These are phyloP conservation scores for Trametes cingulata DNA, from an alignment of 768 basidiomycete species.

Conservation along the genomic window DNA sequence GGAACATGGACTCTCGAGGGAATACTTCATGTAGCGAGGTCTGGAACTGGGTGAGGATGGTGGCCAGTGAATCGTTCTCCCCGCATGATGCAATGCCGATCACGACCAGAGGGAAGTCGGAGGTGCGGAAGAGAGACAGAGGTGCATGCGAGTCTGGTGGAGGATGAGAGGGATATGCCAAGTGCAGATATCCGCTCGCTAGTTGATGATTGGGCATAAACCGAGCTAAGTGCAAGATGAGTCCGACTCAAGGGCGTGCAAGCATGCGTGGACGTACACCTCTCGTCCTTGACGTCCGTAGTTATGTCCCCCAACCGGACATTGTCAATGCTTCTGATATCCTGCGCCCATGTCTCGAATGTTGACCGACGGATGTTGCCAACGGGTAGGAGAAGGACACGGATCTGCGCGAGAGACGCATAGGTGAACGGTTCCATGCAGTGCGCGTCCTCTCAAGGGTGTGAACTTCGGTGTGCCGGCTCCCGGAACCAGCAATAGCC, in stretches of 20 bases:
- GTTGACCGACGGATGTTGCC: conserved; percentile 67
- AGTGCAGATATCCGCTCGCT: conserved; percentile 78
- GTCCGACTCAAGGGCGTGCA: neutral
- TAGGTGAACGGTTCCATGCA: conserved; percentile 72
- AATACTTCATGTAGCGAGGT: conserved; percentile 64
- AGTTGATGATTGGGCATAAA: conserved; percentile 74
- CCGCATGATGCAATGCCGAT: conserved; percentile 83
- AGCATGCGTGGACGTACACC: conserved; percentile 48
- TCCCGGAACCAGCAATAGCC: neutral
- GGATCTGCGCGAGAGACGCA: conserved; percentile 82
- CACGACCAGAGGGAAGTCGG: conserved; percentile 83
- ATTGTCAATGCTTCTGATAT: conserved; percentile 71
- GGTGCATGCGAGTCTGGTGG: conserved; percentile 66
- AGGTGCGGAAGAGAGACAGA: conserved; percentile 73
- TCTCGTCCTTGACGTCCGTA: conserved; percentile 72
- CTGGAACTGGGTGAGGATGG: conserved; percentile 67
- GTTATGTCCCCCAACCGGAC: conserved; percentile 85
- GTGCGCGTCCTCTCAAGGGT: neutral
- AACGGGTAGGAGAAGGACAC: conserved; percentile 84
- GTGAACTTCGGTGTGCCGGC: neutral
- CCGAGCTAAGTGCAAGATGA: conserved; percentile 50
- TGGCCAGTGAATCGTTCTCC: conserved; percentile 50
- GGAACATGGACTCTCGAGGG: conserved; percentile 65
- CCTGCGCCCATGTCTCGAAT: conserved; percentile 73
- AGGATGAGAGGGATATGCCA: conserved; percentile 77